These are phyloP conservation scores for Pholiota molesta DNA, from an alignment of 768 basidiomycete genomes.

Conservation along the genomic window DNA sequence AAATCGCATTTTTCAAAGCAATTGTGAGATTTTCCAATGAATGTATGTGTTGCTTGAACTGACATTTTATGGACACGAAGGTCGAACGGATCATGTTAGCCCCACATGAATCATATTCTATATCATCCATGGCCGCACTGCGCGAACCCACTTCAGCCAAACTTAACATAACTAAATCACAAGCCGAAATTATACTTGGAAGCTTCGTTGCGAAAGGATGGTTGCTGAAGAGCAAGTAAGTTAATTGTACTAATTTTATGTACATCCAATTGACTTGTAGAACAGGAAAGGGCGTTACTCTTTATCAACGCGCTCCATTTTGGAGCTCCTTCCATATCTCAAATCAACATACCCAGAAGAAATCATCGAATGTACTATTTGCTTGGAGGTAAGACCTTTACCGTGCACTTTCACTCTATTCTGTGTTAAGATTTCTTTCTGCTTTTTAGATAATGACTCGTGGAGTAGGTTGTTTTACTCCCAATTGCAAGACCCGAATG, in stretches of 20 bases:
- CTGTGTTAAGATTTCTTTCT: background rate
- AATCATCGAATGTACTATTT: slow-evolving; percentile 71
- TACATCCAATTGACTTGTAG: background rate
- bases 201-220: slow-evolving; percentile 88
- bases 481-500: slow-evolving; percentile 64
- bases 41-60: background rate
- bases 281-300: slow-evolving; percentile 72
- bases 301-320: slow-evolving; percentile 70
- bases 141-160: slow-evolving; percentile 68
- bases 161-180: slow-evolving; percentile 71
- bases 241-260: slow-evolving; percentile 17
- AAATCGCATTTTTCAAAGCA: slow-evolving; percentile 85
- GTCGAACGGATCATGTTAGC: slow-evolving; percentile 89
- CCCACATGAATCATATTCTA: slow-evolving; percentile 70
- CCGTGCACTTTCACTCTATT: background rate
- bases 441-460: slow-evolving; percentile 62
- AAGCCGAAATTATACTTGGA: slow-evolving; percentile 69
- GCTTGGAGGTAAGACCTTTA: slow-evolving; percentile 57
- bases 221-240: slow-evolving; percentile 76
- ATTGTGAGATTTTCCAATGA: slow-evolving; percentile 52
- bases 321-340: slow-evolving; percentile 77
- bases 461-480: slow-evolving; percentile 62
- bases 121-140: slow-evolving; percentile 77
- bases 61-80: slow-evolving; percentile 38
- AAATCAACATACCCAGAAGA: slow-evolving; percentile 74